Conservation (phyloP, 1,284 basidiomycete genomes). For the Singerocomus inundabilis region DNA sequence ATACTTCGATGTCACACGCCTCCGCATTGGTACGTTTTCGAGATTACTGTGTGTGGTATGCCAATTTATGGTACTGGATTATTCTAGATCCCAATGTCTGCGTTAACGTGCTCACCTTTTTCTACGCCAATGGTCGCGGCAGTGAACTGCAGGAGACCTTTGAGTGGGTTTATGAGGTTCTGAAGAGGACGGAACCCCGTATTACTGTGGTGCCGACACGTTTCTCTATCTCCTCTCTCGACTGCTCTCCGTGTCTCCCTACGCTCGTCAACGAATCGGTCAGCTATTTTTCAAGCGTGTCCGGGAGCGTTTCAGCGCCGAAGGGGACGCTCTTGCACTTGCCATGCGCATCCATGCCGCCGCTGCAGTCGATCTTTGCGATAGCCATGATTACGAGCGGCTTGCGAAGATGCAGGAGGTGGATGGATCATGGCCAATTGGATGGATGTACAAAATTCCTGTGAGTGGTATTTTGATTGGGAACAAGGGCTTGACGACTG, state of each 20-base stretch:
- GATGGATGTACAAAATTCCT: slow-evolving; percentile 19
- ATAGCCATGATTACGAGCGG: slow-evolving; percentile 20
- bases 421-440: slow-evolving; percentile 24
- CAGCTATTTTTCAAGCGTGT: slow-evolving; percentile 21
- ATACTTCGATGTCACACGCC: slow-evolving; percentile 21
- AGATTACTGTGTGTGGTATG: neutral
- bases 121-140: slow-evolving; percentile 23
- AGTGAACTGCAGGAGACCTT: slow-evolving; percentile 20
- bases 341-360: slow-evolving; percentile 22
- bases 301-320: slow-evolving; percentile 15
- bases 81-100: slow-evolving; percentile 21
- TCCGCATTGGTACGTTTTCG: slow-evolving; percentile 18
- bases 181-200: slow-evolving; percentile 23
- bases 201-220: slow-evolving; percentile 18
- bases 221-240: slow-evolving; percentile 24
- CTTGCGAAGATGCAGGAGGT: slow-evolving; percentile 18
- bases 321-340: slow-evolving; percentile 23
- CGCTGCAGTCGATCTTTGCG: slow-evolving; percentile 10
- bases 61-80: neutral
- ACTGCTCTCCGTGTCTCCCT: slow-evolving; percentile 15
- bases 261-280: slow-evolving; percentile 18
- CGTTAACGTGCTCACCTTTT: slow-evolving; percentile 23
- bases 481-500: slow-evolving; percentile 23
- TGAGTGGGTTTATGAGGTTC: slow-evolving; percentile 19
- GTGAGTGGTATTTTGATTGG: slow-evolving; percentile 8